A percentile compares a stretch with the other conserved stretches of the same genome.
Conservation (phyloP, 2,329 filamentous ascomycete genomes). For the Colletotrichum shisoi region DNA sequence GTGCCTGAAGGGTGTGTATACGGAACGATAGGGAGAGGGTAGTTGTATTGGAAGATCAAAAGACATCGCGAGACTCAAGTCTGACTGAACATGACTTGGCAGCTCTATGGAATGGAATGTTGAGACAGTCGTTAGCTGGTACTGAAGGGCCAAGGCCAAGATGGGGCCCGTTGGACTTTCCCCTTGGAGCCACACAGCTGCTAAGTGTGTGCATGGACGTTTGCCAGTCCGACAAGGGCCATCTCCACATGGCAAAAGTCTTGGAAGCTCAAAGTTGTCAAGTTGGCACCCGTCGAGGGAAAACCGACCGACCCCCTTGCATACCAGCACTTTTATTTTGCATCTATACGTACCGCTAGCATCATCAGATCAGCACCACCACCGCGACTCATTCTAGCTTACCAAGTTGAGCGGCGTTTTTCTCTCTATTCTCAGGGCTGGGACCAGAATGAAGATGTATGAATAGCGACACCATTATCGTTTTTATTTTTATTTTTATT, state of each 20-base stretch:
- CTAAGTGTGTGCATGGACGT: slow-evolving; percentile 15
- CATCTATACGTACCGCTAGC: slow-evolving; percentile 10
- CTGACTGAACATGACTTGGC: slow-evolving; percentile 33
- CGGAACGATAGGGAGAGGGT: slow-evolving; percentile 30
- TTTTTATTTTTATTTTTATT: no score
- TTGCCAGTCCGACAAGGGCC: slow-evolving; percentile 16
- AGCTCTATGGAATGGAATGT: slow-evolving; percentile 7
- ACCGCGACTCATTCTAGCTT: slow-evolving; percentile 8
- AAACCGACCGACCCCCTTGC: no score
- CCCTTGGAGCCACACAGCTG: slow-evolving; percentile 24
- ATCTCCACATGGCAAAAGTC: slow-evolving; percentile 32
- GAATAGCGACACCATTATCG: no score
- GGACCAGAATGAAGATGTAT: background rate
- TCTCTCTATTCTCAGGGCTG: background rate
- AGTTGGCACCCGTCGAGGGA: no score
- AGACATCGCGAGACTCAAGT: slow-evolving; percentile 3
- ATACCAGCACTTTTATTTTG: no score
- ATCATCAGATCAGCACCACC: slow-evolving; percentile 4
- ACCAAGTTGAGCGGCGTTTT: background rate
- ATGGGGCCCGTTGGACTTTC: slow-evolving; percentile 10
- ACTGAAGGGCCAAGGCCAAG: background rate
- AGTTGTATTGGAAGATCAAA: slow-evolving; percentile 20
- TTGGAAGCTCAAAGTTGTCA: slow-evolving; percentile 11
- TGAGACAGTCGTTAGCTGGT: slow-evolving; percentile 5
- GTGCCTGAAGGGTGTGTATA: slow-evolving; percentile 11